Evolutionary conservation across 2,329 filamentous ascomycete genomes (phyloP).

Genomic region (Trichoderma semiorbis): DNA sequence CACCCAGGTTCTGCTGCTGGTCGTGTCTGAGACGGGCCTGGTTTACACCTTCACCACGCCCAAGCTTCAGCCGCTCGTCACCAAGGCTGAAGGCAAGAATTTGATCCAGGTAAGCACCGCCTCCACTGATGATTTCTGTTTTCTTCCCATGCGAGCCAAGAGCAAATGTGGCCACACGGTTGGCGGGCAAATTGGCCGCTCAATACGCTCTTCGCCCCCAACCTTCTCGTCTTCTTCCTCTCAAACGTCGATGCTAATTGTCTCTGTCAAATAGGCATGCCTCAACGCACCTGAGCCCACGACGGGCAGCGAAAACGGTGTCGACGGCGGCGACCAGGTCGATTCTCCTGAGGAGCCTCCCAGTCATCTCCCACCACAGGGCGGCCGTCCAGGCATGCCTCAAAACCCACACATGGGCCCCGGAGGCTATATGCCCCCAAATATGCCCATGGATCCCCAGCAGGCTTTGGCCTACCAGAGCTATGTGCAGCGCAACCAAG

Average conservation of each 20-base stretch:
- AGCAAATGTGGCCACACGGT: background rate
- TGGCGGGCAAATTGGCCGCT: background rate
- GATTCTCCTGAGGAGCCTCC: conserved; percentile 89
- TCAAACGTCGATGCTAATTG: conserved; percentile 30
- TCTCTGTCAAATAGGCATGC: conserved; percentile 66
- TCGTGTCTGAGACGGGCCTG: conserved; percentile 94
- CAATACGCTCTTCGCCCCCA: background rate
- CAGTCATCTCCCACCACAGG: conserved; percentile 66
- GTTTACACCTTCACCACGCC: conserved; percentile 99
- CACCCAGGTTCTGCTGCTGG: conserved; percentile 92
- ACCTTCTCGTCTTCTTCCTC: background rate
- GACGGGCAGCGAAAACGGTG: conserved; percentile 75
- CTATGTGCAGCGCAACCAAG: conserved; percentile 69
- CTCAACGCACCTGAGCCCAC: conserved; percentile 92
- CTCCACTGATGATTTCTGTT: background rate
- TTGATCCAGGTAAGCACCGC: conserved; percentile 78
- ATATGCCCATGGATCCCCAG: conserved; percentile 69
- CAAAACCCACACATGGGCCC: conserved; percentile 61
- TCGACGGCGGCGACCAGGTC: conserved; percentile 70
- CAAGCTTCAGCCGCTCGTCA: conserved; percentile 95
- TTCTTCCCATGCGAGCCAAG: background rate
- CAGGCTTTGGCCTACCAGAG: conserved; percentile 80
- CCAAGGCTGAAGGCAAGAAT: conserved; percentile 98
- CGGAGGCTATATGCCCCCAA: conserved; percentile 54
- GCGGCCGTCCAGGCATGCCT: conserved; percentile 61